These are phyloP conservation scores for Blyttiomyces sp. DNA, from an alignment of 371 early-diverging fungal species.

Conservation along the genomic window DNA sequence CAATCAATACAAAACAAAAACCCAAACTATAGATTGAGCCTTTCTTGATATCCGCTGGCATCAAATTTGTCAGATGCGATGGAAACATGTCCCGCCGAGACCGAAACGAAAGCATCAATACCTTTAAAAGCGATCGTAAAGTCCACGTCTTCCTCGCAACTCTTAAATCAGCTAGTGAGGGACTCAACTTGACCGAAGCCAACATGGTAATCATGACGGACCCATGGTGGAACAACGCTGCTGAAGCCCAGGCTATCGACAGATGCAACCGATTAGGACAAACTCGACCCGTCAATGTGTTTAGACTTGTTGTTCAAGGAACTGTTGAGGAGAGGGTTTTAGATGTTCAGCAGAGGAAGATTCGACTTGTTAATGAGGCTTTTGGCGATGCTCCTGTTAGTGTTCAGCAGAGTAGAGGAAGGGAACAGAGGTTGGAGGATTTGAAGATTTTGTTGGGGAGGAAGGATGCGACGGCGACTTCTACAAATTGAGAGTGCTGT, in stretches of 20 bases:
- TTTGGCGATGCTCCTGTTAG: conserved; percentile 12
- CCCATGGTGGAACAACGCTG: conserved; percentile 80
- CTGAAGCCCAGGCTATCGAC: conserved; percentile 65
- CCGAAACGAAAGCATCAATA: conserved; percentile 34
- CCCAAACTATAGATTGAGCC: conserved; percentile 1
- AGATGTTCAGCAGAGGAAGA: conserved; percentile 29
- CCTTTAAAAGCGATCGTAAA: conserved; percentile 50
- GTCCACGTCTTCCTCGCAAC: conserved; percentile 67
- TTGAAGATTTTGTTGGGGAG: conserved; percentile 29
- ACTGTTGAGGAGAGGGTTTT: conserved; percentile 42
- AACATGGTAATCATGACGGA: conserved; percentile 68
- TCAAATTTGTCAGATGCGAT: conserved; percentile 62
- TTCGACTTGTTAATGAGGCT: conserved; percentile 11
- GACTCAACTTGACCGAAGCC: conserved; percentile 77
- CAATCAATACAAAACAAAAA: no score
- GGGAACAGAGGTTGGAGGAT: conserved; percentile 25
- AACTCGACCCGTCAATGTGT: conserved; percentile 38
- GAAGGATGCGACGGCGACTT: not conserved
- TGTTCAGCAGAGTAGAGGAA: conserved; percentile 11
- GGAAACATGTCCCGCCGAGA: conserved; percentile 56
- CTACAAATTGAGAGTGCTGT: not conserved
- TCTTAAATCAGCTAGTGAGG: conserved; percentile 75
- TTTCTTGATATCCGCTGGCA: conserved; percentile 20
- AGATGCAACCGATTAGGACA: conserved; percentile 85
- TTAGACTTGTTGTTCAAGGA: conserved; percentile 31